Evolutionary conservation across 148 eudicot genomes (phyloP).

Genomic region (Talinum fruticosum): DNA sequence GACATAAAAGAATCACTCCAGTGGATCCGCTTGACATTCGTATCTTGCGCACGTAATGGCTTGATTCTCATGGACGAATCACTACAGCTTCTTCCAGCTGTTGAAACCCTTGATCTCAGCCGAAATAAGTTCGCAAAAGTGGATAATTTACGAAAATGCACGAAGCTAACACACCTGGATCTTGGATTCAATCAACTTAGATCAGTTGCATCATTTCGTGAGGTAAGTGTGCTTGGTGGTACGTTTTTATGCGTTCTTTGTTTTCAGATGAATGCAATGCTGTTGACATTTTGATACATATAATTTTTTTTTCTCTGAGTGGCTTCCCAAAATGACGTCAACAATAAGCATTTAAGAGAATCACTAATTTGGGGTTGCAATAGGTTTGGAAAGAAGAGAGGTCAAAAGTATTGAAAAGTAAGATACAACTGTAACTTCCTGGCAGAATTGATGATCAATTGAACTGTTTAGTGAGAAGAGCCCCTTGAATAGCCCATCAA

Average conservation of each 20-base stretch:
- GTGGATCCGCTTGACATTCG: conserved; percentile 82
- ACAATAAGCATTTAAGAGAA: too few relatives aligned
- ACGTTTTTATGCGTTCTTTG: not conserved
- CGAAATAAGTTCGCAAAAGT: conserved; percentile 88
- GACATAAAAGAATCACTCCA: conserved; percentile 88
- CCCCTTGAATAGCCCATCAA: too few relatives aligned
- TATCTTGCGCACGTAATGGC: conserved; percentile 84
- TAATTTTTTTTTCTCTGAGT: too few relatives aligned
- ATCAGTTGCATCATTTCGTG: conserved; percentile 60
- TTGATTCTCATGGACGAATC: conserved; percentile 95
- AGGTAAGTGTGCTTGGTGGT: conserved; percentile 44
- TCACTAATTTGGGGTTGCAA: too few relatives aligned
- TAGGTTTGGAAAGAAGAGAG: too few relatives aligned
- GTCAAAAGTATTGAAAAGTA: too few relatives aligned
- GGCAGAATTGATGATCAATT: too few relatives aligned
- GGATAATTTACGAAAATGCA: conserved; percentile 81
- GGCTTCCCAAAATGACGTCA: too few relatives aligned
- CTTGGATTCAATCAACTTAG: conserved; percentile 92
- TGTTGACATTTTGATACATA: too few relatives aligned
- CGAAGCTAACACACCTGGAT: conserved; percentile 75
- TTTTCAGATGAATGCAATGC: not conserved
- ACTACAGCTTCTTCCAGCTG: conserved; percentile 76
- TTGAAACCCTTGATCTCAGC: conserved; percentile 93
- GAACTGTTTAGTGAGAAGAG: too few relatives aligned
- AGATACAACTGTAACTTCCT: too few relatives aligned